Conservation (phyloP, 129 eudicot genomes). For the Tanacetum coccineum region DNA sequence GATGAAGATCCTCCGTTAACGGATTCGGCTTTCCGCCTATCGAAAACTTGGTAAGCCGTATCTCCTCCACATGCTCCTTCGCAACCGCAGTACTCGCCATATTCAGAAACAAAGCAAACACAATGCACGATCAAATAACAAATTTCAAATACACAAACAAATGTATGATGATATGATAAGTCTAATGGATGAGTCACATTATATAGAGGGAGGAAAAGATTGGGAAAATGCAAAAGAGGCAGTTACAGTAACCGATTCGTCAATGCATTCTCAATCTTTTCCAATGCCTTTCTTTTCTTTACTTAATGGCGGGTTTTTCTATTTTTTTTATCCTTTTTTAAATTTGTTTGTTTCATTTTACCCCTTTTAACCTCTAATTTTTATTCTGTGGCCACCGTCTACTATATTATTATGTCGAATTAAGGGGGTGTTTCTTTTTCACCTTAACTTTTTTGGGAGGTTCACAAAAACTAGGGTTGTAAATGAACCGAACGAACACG, state of each 20-base stretch:
- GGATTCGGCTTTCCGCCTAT: neutral
- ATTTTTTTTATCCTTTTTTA: neutral
- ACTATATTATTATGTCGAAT: too few species aligned
- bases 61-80: constrained; percentile 11
- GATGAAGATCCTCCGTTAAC: neutral
- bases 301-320: neutral
- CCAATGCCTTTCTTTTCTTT: neutral
- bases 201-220: neutral
- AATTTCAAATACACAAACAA: too few species aligned
- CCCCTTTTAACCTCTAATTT: neutral
- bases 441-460: too few species aligned
- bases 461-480: too few species aligned
- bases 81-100: neutral
- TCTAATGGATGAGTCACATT: too few species aligned
- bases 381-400: too few species aligned
- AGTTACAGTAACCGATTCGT: constrained; percentile 10
- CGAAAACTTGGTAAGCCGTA: neutral
- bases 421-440: too few species aligned
- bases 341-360: neutral
- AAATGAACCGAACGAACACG: too few species aligned
- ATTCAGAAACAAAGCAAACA: neutral
- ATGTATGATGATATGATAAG: too few species aligned
- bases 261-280: neutral
- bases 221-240: neutral
- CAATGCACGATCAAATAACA: neutral